Percentiles rank a stretch among this genome's conserved stretches.
Conservation (phyloP, 768 basidiomycete species). For the Boletus vermiculosoides region DNA sequence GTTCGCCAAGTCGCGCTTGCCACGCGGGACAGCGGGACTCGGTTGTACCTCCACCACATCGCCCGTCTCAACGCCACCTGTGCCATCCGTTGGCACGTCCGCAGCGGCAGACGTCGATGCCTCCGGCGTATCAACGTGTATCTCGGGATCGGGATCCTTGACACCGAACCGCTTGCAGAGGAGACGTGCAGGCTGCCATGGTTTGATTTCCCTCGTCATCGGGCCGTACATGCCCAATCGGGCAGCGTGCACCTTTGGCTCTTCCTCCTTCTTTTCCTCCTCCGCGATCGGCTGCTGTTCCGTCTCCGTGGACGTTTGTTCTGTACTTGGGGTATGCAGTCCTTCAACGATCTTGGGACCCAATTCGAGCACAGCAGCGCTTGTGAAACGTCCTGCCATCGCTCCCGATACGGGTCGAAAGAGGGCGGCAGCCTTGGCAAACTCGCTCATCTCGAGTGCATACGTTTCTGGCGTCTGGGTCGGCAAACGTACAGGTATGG, state of each 20-base stretch:
- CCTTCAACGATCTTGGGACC: slow-evolving; percentile 66
- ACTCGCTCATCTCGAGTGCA: slow-evolving; percentile 81
- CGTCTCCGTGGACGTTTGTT: slow-evolving; percentile 36
- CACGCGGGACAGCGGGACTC: slow-evolving; percentile 4
- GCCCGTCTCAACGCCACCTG: not conserved
- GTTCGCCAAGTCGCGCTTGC: slow-evolving; percentile 68
- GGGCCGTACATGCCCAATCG: slow-evolving; percentile 86
- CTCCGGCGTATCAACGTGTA: slow-evolving; percentile 33
- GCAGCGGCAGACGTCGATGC: slow-evolving; percentile 23
- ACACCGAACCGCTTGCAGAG: slow-evolving; percentile 95
- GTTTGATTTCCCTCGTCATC: slow-evolving; percentile 70
- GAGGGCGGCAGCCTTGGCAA: slow-evolving; percentile 80
- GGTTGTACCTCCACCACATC: not conserved
- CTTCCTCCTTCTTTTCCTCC: slow-evolving; percentile 53
- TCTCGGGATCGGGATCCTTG: slow-evolving; percentile 75
- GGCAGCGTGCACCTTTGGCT: slow-evolving; percentile 80
- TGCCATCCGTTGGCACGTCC: slow-evolving; percentile 6
- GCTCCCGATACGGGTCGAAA: slow-evolving; percentile 91
- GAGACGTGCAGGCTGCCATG: slow-evolving; percentile 81
- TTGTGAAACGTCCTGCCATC: slow-evolving; percentile 94
- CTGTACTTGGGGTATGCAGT: slow-evolving; percentile 55
- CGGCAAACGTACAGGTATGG: slow-evolving; percentile 52
- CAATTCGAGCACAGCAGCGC: slow-evolving; percentile 67
- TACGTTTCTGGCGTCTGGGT: slow-evolving; percentile 66
- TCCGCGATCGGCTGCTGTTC: slow-evolving; percentile 44